Base-by-base conservation (phyloP, 805 yeast genomes). In the Starmerella lactis-condensi region DNA sequence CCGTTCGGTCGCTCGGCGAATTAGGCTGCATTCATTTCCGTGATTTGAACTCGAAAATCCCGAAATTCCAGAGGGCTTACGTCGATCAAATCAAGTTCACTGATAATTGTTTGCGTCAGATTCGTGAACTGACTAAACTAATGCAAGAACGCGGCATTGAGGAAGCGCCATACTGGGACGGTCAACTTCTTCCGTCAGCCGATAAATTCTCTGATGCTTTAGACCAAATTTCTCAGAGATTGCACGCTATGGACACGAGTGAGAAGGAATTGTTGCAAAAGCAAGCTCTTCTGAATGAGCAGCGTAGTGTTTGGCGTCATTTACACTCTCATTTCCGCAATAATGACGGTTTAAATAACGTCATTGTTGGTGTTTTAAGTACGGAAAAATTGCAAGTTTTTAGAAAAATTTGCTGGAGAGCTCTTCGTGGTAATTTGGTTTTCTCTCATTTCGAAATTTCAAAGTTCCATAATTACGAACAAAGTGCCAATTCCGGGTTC, bases 61-160 rank as follows among this genome's bases (percentile, higher is more conserved):
- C 72, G 44, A 67, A 78, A 20, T 89, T 89, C 58, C 96, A 85
- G 58, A 67, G 98, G 39, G 64, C 85, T 2, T 89, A 76, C 53
- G 94, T 89, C 35, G 70, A 72, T 47, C 96, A 89, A 47, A 70
- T 81, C 38, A 69, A 93, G 46, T 64, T 66, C 35, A 60, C 78
- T 32, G 95, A 85, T 53, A 76, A 81, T 50, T 68, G 75, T n/a
- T 79, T 82, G 53, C 72, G 95, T 39, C 96, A 85, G 53, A 65
- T 73, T 33, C 62, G 76, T 22, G 52, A 39, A 33, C 45, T 59
- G 30, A 36, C 38, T n/a, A 29, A 41, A n/a, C 51, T 54, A 20
- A 43, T 57, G 18, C 48, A 42, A 28, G 41, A 35, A 23, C 47
- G 46, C 27, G 49, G 43, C 25, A 44, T 60, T 24, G 33, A 41